Evolutionary conservation across 495 filamentous ascomycete species (phyloP), one percentile per base, ranked within the genome.

Genomic region (Xeromyces bisporus): DNA sequence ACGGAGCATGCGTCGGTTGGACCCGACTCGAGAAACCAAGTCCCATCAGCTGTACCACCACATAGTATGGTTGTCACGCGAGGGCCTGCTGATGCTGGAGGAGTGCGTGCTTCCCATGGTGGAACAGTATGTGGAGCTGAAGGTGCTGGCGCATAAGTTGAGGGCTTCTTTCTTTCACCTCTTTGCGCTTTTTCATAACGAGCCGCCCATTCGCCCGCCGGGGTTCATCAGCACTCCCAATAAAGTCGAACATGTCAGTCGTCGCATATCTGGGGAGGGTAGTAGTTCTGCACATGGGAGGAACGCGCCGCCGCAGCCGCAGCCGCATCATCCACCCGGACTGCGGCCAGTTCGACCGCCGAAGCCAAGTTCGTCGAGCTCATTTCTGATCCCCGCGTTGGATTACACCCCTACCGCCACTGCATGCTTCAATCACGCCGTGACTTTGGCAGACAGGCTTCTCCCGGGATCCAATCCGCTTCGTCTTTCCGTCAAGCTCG

Each of bases 111-210:
- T 93, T 3, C 86, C 85, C 1, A 71, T 80, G 64, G 72, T 85
- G 0, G 60, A 67, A 15, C 58, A 65, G 23, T 75, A 72, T 41
- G 53, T 73, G 42, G 86, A 80, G 50, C 68, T 85, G 13, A 83
- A 82, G 41, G 85, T 96, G 7, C 69, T 97, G 30, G 73, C 80
- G 6, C 79, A 79, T 55, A 97, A 96, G 55, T 68, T 97, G 13
- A 75, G 83, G 35, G 89, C 91, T 4, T 85, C 77, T 15, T 93
- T 94, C 44, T 87, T 89, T 43, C 89, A 97, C 57, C 82, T 97
- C 36, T 93, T 92, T 47, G 92, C 93, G 31, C 67, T 94, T 10
- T 97, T 93, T 48, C 83, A 93, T 58, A 93, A 94, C 53, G 60
- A 73, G 29, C 74, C 74, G 6, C 57, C 64, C 3, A 50, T 75